Percentiles rank a stretch among this genome's conserved stretches.
These are phyloP conservation scores for Pneumocystis wakefieldiae DNA, from an alignment of 1,139 yeast genomes.

Conservation along the genomic window DNA sequence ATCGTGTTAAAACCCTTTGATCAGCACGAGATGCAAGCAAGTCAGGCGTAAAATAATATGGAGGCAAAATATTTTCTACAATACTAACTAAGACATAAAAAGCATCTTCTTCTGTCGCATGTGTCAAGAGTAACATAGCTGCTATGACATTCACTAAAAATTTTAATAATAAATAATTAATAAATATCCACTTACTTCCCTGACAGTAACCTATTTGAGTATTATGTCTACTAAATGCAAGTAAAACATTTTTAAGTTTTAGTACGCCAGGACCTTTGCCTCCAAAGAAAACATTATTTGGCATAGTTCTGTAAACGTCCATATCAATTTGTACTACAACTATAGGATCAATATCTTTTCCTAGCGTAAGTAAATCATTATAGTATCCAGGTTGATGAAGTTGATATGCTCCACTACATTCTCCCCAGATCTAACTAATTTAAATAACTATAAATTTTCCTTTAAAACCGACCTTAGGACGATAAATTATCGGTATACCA, in stretches of 20 bases:
- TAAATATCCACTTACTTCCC: conserved; percentile 26
- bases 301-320: conserved; percentile 43
- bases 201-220: conserved; percentile 45
- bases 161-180: not conserved
- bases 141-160: conserved; percentile 39
- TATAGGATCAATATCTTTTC: conserved; percentile 20
- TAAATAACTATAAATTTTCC: not conserved
- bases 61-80: conserved; percentile 39
- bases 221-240: conserved; percentile 39
- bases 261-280: conserved; percentile 42
- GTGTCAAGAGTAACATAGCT: conserved; percentile 37
- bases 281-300: conserved; percentile 39
- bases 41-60: conserved; percentile 32
- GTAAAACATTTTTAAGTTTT: conserved; percentile 35
- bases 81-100: conserved; percentile 43
- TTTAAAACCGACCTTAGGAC: conserved; percentile 26
- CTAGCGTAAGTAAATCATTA: conserved; percentile 21
- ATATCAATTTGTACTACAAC: conserved; percentile 40
- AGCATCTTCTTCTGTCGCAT: conserved; percentile 39
- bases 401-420: conserved; percentile 38
- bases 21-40: conserved; percentile 32
- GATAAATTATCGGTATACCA: conserved; percentile 37
- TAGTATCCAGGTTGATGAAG: conserved; percentile 39
- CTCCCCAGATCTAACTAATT: conserved; percentile 30
- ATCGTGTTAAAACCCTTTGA: conserved; percentile 24